Evolutionary conservation across 768 basidiomycete genomes (phyloP), one percentile per base, ranked within the genome.

Genomic region (Fibroporia radiculosa): DNA sequence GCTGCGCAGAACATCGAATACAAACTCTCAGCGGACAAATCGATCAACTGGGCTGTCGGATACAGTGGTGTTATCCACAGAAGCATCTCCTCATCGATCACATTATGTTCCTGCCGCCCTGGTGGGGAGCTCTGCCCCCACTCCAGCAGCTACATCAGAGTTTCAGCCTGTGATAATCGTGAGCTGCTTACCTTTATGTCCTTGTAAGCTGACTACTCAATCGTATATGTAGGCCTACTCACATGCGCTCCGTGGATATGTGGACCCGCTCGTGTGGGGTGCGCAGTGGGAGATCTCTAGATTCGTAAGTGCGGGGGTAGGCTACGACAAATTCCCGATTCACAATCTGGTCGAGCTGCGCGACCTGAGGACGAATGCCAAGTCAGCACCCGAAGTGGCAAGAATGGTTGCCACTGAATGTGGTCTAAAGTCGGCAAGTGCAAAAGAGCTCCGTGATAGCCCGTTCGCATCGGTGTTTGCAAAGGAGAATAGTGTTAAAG

Each of bases 201-300:
- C 35, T 36, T 12, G 11, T 10, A 8, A 7, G 16, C 33, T 27
- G 3, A 26, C 18, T n/a, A 0, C n/a, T 11, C 8, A 10, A 13
- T 4, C 1, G 14, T 4, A 19, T 28, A n/a, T 4, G 6, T n/a
- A 51, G 50, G 50, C 37, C 14, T 20, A 47, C 22, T 24, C 45
- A 1, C 14, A 10, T 6, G 18, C 18, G 13, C 24, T 22, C 25
- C 20, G 24, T 5, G 3, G 5, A 1, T 40, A 10, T 3, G 28
- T 51, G 22, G 14, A 29, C 4, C 19, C 16, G 24, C 39, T 51
- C 14, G 47, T 59, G 2, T 63, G 57, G 56, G 72, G 75, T 7
- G 70, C 69, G 1, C 77, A 74, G 44, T 80, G 72, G 60, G 75
- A 79, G 51, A 66, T 80, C 20, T 73, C 70, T 0, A 68, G 75